phyloP scores from a whole-genome alignment of 257 asterid genomes.

The Nicotiana knightiana region DNA sequence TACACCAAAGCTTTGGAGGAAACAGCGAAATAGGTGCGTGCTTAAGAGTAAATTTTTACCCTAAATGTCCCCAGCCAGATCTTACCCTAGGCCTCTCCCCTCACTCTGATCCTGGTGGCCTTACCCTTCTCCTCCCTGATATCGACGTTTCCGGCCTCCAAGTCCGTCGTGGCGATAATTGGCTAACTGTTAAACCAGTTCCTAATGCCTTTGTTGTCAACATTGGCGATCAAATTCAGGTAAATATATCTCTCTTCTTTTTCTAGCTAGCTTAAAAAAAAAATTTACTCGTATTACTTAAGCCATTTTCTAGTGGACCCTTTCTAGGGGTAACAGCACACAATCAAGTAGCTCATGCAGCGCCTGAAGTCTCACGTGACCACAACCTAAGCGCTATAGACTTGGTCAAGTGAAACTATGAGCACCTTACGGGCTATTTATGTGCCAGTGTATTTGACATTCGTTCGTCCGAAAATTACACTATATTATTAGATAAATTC shows the following conservation, averaged over 20 bases:
- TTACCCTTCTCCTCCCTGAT: constrained; percentile 75
- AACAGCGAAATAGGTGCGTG: constrained; percentile 45
- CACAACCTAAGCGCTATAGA: too few species aligned
- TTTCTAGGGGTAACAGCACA: neutral
- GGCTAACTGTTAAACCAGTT: constrained; percentile 71
- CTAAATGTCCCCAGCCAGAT: constrained; percentile 95
- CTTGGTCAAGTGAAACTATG: too few species aligned
- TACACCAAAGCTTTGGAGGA: constrained; percentile 63
- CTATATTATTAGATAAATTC: too few species aligned
- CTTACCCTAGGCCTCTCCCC: constrained; percentile 71
- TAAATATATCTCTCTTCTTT: constrained; percentile 1
- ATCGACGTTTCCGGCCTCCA: constrained; percentile 70
- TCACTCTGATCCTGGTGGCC: constrained; percentile 86
- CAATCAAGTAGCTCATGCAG: neutral
- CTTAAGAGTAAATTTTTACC: constrained; percentile 68
- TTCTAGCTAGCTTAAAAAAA: neutral
- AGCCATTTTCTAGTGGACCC: neutral
- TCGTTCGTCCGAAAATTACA: too few species aligned
- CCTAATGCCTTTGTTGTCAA: constrained; percentile 75
- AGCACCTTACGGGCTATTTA: too few species aligned
- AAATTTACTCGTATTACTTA: neutral
- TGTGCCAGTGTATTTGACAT: too few species aligned
- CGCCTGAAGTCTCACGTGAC: neutral
- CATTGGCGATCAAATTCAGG: constrained; percentile 84
- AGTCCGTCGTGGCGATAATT: constrained; percentile 43